Conservation (phyloP, 2,329 filamentous ascomycete genomes). For the Alternaria ethzedia region DNA sequence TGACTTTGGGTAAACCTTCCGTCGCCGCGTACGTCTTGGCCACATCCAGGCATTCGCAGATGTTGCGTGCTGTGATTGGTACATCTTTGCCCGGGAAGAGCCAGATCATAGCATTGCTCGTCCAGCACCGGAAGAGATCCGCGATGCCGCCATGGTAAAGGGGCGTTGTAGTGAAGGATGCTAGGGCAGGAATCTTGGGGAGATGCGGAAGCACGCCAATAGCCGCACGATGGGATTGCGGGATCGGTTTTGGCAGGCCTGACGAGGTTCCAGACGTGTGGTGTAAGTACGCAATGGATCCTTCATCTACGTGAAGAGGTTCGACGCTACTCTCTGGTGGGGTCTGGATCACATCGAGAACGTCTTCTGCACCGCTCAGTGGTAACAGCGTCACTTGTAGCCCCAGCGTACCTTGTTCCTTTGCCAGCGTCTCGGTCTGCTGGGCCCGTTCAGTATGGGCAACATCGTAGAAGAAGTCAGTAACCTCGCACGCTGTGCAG, state of each 20-base stretch:
- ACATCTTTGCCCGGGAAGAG: slow-evolving; percentile 64
- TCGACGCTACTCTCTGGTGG: slow-evolving; percentile 8
- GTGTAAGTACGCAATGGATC: slow-evolving; percentile 62
- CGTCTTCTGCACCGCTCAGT: slow-evolving; percentile 24
- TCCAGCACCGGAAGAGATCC: slow-evolving; percentile 68
- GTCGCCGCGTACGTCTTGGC: slow-evolving; percentile 35
- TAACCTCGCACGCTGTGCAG: slow-evolving; percentile 55
- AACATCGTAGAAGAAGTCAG: slow-evolving; percentile 56
- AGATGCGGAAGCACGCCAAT: slow-evolving; percentile 63
- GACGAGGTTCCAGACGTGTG: slow-evolving; percentile 71
- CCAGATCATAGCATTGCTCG: slow-evolving; percentile 65
- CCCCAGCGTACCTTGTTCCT: slow-evolving; percentile 6
- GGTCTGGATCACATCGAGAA: slow-evolving; percentile 29
- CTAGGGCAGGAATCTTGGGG: slow-evolving; percentile 37
- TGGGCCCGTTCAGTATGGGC: slow-evolving; percentile 44
- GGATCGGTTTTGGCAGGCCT: slow-evolving; percentile 68
- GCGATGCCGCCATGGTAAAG: slow-evolving; percentile 70
- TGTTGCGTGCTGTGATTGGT: slow-evolving; percentile 64
- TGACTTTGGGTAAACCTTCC: slow-evolving; percentile 47
- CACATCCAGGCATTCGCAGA: slow-evolving; percentile 56
- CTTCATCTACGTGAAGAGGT: slow-evolving; percentile 22
- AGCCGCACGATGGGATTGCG: slow-evolving; percentile 62
- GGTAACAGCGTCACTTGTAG: slow-evolving; percentile 23
- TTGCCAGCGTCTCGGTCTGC: slow-evolving; percentile 27
- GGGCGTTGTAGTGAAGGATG: slow-evolving; percentile 70